Evolutionary conservation across 257 asterid genomes (phyloP).

Genomic region (Solanum pennellii): DNA sequence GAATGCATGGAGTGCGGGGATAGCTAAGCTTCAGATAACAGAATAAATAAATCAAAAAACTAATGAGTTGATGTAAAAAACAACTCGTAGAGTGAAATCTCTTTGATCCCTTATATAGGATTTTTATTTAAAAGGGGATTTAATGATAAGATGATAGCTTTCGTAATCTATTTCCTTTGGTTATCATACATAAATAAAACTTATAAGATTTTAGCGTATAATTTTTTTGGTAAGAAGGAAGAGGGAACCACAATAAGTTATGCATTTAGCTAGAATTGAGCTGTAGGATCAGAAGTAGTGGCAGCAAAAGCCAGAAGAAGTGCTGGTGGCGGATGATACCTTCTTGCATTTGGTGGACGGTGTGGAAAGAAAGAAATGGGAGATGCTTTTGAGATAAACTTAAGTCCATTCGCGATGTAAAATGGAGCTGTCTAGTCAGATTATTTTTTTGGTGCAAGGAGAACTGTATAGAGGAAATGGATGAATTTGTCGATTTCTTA

Average conservation of each 20-base stretch:
- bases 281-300: too few species aligned
- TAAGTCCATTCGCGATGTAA: too few species aligned
- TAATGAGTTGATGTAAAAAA: background rate
- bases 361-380: too few species aligned
- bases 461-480: too few species aligned
- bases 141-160: background rate
- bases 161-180: background rate
- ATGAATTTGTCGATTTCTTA: too few species aligned
- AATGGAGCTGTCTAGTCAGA: too few species aligned
- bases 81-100: background rate
- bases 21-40: constrained; percentile 65
- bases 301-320: too few species aligned
- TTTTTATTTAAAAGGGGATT: background rate
- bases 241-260: background rate
- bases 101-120: background rate
- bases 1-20: constrained; percentile 75
- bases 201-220: background rate
- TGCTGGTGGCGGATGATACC: too few species aligned
- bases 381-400: too few species aligned
- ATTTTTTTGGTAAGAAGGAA: background rate
- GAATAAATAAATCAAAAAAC: background rate
- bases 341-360: too few species aligned
- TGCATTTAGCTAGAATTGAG: background rate
- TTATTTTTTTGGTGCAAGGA: too few species aligned
- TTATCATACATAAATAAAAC: background rate